Conservation (phyloP, 768 basidiomycete genomes). For the Lyophyllum semitale region DNA sequence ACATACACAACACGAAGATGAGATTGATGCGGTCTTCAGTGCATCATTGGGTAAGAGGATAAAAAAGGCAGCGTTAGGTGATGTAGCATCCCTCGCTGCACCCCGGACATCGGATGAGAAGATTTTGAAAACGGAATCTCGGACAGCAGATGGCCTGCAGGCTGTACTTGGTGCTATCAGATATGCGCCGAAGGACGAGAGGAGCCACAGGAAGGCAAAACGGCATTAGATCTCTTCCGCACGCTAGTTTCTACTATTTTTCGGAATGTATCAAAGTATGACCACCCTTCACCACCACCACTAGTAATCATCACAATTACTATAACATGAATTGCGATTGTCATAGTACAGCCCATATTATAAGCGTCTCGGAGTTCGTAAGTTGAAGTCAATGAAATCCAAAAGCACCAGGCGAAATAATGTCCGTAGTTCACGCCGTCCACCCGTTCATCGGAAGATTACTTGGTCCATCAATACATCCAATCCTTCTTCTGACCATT, state of each 20-base stretch:
- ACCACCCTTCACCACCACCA: too few relatives aligned
- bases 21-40: conserved; percentile 77
- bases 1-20: conserved; percentile 50
- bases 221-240: background rate
- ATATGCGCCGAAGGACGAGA: conserved; percentile 52
- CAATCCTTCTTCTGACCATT: conserved; percentile 28
- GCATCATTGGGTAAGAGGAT: conserved; percentile 55
- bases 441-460: background rate
- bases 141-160: conserved; percentile 40
- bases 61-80: conserved; percentile 53
- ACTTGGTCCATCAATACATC: conserved; percentile 17
- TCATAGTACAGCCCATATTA: background rate
- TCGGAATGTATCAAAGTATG: too few relatives aligned
- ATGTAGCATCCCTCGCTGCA: background rate
- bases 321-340: too few relatives aligned
- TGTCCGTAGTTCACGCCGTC: background rate
- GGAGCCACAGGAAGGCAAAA: conserved; percentile 28
- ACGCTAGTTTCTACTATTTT: background rate
- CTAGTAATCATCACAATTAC: too few relatives aligned
- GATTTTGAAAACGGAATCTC: conserved; percentile 6
- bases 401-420: background rate
- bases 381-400: background rate
- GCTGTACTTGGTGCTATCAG: conserved; percentile 63
- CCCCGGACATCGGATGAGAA: conserved; percentile 11
- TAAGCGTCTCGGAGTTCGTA: background rate